Base-by-base conservation (phyloP, 306 rosid species). In the Astragalus glycyphyllos region DNA sequence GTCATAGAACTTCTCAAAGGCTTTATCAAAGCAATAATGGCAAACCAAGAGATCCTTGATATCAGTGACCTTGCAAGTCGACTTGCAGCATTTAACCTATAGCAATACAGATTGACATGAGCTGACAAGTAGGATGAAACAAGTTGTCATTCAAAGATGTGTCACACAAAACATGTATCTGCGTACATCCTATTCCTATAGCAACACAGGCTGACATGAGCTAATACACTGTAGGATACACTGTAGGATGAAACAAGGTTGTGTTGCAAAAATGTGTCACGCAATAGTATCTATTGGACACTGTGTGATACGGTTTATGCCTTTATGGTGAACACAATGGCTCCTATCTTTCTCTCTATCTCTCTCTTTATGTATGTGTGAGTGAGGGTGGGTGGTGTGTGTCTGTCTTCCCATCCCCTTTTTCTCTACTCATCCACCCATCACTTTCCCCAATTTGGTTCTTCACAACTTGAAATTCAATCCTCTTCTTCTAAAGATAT, bases 21-120 rank as follows among this genome's bases (percentile, higher is more conserved):
- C 96, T 84, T 89, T 89, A 75, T 85, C 67, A 1, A 92, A 89
- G 84, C 98, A 92, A 79, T 87, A 81, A 50, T 89, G 90, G 77
- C 96, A 92, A 68, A 84, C 79, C 81, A 87, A 72, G 71, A 92
- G 94, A 78, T 92, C 88, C 74, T 84, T 92, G 83, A 89, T 83
- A 66, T 84, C 74, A 35, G 96, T 87, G 77, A 86, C 86, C 65
- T 73, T 80, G 96, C 98, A 92, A n/a, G 90, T 86, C 42, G 94
- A 81, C 79, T 92, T 92, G 86, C 94, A 83, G 84, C 96, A 92
- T 84, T 92, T 92, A 38, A 89, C 94, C 98, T 92, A 47, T 12
- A 51, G 16, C 38, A 77, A 60, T 38, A 65, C 62, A 74, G 53
- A 55, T 23, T 80, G 68, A 49, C 76, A 47, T 57, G 34, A 68